A percentile compares a stretch with the other conserved stretches of the same genome.
phyloP scores from a whole-genome alignment of 225 moss, liverwort and hornwort genomes.

The Physcomitrellopsis africana region DNA sequence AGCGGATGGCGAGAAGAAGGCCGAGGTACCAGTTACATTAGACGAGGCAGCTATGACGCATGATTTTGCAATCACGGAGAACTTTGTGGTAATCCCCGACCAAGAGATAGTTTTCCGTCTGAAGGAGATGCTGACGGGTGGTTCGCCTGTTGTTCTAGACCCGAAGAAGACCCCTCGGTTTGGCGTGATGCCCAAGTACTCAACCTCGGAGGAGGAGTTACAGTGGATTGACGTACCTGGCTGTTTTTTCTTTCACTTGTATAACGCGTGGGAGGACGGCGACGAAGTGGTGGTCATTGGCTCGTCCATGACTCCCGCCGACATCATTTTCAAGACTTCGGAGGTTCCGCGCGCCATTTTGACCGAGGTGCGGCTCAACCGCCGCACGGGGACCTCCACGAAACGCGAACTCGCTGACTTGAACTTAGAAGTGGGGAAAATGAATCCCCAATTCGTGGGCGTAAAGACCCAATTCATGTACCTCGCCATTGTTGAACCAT shows the following conservation, averaged over 20 bases:
- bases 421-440: slow-evolving; percentile 88
- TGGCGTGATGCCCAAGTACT: slow-evolving; percentile 80
- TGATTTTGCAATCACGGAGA: slow-evolving; percentile 89
- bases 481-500: slow-evolving; percentile 87
- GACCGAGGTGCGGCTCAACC: slow-evolving; percentile 76
- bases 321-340: slow-evolving; percentile 82
- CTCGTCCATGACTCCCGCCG: slow-evolving; percentile 90
- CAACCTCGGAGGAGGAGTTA: slow-evolving; percentile 58
- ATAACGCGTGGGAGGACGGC: slow-evolving; percentile 90
- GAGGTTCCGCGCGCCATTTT: slow-evolving; percentile 57
- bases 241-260: slow-evolving; percentile 91
- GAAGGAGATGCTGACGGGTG: slow-evolving; percentile 77
- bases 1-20: slow-evolving; percentile 61
- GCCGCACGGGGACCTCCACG: slow-evolving; percentile 53
- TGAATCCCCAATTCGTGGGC: slow-evolving; percentile 68
- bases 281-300: slow-evolving; percentile 81
- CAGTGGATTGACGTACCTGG: slow-evolving; percentile 87
- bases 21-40: slow-evolving; percentile 68
- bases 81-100: slow-evolving; percentile 87
- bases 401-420: slow-evolving; percentile 60
- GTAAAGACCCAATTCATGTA: slow-evolving; percentile 69
- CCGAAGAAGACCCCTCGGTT: slow-evolving; percentile 67
- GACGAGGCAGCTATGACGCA: slow-evolving; percentile 93
- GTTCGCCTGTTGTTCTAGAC: slow-evolving; percentile 80
- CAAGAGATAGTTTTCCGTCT: slow-evolving; percentile 87